Evolutionary conservation across 345 rosid genomes (phyloP), one percentile per base, ranked within the genome.

Genomic region (Camelina laxa): DNA sequence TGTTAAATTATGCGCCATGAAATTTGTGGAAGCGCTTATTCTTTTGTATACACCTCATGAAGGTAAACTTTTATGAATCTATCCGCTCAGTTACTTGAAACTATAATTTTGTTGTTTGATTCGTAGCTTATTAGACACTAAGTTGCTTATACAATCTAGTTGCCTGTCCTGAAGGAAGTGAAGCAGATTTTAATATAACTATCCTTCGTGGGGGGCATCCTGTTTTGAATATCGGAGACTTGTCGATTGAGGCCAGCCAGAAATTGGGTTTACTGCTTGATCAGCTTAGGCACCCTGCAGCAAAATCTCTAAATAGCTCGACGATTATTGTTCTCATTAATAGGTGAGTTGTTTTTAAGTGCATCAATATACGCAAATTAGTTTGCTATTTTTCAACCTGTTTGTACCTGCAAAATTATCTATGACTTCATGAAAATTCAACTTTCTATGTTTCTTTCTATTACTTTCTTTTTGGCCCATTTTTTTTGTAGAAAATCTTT

Each of bases 131-230:
- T 38, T 66, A 20, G 10, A 16, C 33, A 47, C 61, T 31, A 70
- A 70, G 73, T 73, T 48, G 35, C 76, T 82, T 54, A 81, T 74
- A 73, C 74, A 47, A 42, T 65, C 5, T 67, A 31, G 58, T 74
- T 39, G 50, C 65, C 11, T 49, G 20, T 81, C 71, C 81, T 80
- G 70, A 70, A 91, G 97, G 91, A 74, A 73, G 70, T 73, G 67
- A 55, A 61, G 61, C 51, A 59, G 97, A 85, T 30, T 95, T 95
- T 77, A 95, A 92, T 65, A 78, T 89, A 80, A 83, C 96, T 67
- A 85, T 96, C 88, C 81, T 95, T 79, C 94, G 92, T 69, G 89
- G 89, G 67, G 90, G 97, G 49, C 97, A 95, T 84, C 92, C 97
- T 79, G 67, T 89, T 48, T 85, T 95, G 68, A 89, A 90, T 67